phyloP scores from a whole-genome alignment of 805 yeast genomes.

The Kazachstania kunashirensis region DNA sequence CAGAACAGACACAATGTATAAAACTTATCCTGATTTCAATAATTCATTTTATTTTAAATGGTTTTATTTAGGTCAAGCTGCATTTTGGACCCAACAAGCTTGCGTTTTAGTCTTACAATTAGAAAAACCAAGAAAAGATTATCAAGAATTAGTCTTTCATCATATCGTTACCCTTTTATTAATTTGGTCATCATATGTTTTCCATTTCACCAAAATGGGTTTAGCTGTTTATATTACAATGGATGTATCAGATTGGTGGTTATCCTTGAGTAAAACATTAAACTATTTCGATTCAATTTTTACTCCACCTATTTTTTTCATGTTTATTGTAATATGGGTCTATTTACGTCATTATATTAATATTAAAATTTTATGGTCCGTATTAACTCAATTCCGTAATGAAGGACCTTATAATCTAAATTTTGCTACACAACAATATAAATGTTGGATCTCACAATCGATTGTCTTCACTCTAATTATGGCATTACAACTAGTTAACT shows the following conservation, averaged over 20 bases:
- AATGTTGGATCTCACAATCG: constrained; percentile 90
- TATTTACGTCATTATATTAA: constrained; percentile 85
- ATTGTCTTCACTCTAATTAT: constrained; percentile 71
- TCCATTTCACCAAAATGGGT: constrained; percentile 97
- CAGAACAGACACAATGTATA: constrained; percentile 73
- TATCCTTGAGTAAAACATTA: constrained; percentile 72
- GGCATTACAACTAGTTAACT: constrained; percentile 76
- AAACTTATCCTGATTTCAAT: constrained; percentile 70
- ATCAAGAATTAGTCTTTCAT: constrained; percentile 80
- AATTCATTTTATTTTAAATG: constrained; percentile 63
- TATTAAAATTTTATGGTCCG: constrained; percentile 70
- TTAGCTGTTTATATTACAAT: constrained; percentile 81
- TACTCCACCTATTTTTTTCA: constrained; percentile 54
- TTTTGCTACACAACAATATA: constrained; percentile 87
- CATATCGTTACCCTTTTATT: constrained; percentile 85
- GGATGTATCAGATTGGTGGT: constrained; percentile 93
- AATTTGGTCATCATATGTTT: constrained; percentile 79
- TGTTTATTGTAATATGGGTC: constrained; percentile 68
- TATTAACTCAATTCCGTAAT: constrained; percentile 76
- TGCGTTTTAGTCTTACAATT: constrained; percentile 71
- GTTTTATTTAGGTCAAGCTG: constrained; percentile 88
- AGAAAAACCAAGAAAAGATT: constrained; percentile 94
- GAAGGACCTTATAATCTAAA: constrained; percentile 75
- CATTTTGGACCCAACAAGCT: constrained; percentile 96
- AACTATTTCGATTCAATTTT: constrained; percentile 68